These are phyloP conservation scores for Chalaropsis ovoidea DNA, from an alignment of 2,329 filamentous ascomycete species.

Conservation along the genomic window DNA sequence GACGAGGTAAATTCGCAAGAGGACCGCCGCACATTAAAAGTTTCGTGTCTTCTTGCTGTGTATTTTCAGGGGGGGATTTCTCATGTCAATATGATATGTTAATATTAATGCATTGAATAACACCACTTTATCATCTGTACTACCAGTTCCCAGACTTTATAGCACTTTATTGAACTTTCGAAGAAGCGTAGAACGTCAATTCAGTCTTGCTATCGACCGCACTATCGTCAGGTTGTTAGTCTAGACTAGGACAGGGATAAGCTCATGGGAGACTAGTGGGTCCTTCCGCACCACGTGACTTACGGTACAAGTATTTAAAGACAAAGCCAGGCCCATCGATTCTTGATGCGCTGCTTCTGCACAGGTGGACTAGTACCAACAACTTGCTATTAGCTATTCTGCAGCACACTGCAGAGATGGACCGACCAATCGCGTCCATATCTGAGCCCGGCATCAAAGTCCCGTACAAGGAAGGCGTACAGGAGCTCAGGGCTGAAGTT, in stretches of 20 bases:
- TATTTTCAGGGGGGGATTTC: constrained; percentile 15
- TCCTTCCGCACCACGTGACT: too few relatives aligned
- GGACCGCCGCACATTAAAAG: constrained; percentile 8
- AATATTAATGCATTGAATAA: constrained; percentile 9
- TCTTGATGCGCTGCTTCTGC: background rate
- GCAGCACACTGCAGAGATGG: constrained; percentile 11
- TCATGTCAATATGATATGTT: constrained; percentile 20
- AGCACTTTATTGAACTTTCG: too few relatives aligned
- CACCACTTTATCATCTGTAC: background rate
- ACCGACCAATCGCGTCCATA: constrained; percentile 41
- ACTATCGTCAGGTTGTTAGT: too few relatives aligned
- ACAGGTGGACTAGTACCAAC: too few relatives aligned
- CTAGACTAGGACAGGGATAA: too few relatives aligned
- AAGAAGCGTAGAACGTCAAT: too few relatives aligned
- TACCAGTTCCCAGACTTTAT: background rate
- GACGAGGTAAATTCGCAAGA: background rate
- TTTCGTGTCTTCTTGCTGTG: constrained; percentile 14
- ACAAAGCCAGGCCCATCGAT: too few relatives aligned
- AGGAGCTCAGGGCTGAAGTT: constrained; percentile 59
- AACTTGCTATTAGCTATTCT: background rate
- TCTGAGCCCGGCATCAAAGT: constrained; percentile 47
- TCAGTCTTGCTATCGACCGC: too few relatives aligned
- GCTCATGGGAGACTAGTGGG: too few relatives aligned
- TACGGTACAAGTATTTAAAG: too few relatives aligned
- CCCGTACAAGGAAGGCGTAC: constrained; percentile 51